phyloP scores from a whole-genome alignment of 1,284 basidiomycete genomes.

The Ceratobasidium papillatum region DNA sequence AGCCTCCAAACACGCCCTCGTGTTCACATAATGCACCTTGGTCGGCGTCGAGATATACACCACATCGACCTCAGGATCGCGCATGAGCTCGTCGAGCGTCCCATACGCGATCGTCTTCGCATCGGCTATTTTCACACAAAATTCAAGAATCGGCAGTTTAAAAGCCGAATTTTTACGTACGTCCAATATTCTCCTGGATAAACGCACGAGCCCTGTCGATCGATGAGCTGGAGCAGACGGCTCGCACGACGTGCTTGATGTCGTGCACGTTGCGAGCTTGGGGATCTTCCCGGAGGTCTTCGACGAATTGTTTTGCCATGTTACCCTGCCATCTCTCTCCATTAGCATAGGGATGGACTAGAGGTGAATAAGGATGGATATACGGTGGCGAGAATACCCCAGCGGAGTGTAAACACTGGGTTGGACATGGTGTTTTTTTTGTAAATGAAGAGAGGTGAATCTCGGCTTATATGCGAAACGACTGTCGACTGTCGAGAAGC shows the following conservation, averaged over 20 bases:
- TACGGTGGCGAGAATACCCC: constrained; percentile 45
- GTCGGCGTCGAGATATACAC: constrained; percentile 60
- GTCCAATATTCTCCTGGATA: constrained; percentile 51
- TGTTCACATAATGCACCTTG: constrained; percentile 57
- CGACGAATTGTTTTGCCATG: constrained; percentile 46
- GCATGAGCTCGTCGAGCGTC: constrained; percentile 57
- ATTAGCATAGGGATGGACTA: not conserved
- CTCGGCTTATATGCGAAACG: too few species aligned
- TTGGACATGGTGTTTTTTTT: not conserved
- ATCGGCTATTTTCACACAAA: not conserved
- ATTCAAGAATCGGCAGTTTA: not conserved
- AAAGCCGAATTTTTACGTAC: constrained; percentile 10
- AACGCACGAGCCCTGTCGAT: constrained; percentile 56
- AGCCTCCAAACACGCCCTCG: constrained; percentile 55
- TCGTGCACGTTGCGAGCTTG: constrained; percentile 53
- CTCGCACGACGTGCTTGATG: constrained; percentile 56
- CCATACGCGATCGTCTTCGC: constrained; percentile 51
- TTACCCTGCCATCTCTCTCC: constrained; percentile 36
- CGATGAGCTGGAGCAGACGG: constrained; percentile 57
- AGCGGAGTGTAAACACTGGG: constrained; percentile 41
- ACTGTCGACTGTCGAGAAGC: too few species aligned
- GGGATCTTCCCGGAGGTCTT: constrained; percentile 46
- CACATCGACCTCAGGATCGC: constrained; percentile 56
- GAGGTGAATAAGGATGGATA: not conserved
- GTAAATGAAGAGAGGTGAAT: too few species aligned